Evolutionary conservation across 371 early-diverging fungal genomes (phyloP), one percentile per base, ranked within the genome.

Genomic region (Mucor ambiguus): DNA sequence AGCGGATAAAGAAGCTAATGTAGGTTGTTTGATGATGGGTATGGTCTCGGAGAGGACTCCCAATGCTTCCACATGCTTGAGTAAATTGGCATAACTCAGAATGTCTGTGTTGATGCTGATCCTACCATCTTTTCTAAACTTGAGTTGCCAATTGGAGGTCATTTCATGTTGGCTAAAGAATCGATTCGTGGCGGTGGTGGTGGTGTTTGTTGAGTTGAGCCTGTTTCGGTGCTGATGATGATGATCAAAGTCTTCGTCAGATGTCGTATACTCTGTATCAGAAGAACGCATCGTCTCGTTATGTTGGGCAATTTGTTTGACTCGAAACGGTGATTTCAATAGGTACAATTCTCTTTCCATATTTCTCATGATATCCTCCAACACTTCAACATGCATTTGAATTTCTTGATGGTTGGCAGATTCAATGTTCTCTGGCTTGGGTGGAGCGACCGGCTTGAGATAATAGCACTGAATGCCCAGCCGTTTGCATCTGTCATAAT

Each of bases 391-490:
- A 35, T 70, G 64, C 1, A 46, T 16, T 38, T 72, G 65, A 28
- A 72, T 29, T 58, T 69, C 60, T n/a, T 67, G 48, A 22, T 52
- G 64, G 4, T 61, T 37, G 14, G 30, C 46, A 6, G 55, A 29
- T 16, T 55, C 57, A 22, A 60, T 6, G n/a, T 41, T 26, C 4
- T 66, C 64, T 8, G 57, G 14, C 43, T 57, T 67, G 2, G 64
- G 62, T 33, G 68, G 63, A 18, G 44, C 12, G 16, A 55, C 67
- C 4, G 63, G 54, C 11, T 72, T 56, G 2, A 72, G 41, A 22
- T 75, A 75, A 30, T 64, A 59, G 24, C 75, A 75, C 43, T 72
- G 28, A 46, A 72, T 64, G 0, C 70, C 68, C 16, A 75, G 68
- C 16, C 60, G 32, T 29, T 52, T 67, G 14, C 75, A 75, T 62